These are phyloP conservation scores for Yarrowia sp. DNA, from an alignment of 805 yeast genomes.

Conservation along the genomic window DNA sequence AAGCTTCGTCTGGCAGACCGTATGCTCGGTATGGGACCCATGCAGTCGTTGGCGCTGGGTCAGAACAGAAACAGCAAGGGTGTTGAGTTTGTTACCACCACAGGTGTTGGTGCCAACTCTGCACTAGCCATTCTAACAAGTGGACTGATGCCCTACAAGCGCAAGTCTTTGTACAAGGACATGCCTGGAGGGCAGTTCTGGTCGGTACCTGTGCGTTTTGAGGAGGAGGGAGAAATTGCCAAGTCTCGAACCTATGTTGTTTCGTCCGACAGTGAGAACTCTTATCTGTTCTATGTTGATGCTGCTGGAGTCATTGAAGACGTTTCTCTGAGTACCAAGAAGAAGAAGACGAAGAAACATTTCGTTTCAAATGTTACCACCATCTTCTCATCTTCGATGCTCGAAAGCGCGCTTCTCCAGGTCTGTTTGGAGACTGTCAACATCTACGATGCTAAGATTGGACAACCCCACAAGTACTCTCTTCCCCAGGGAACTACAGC, in stretches of 20 bases:
- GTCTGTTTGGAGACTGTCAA: constrained; percentile 27
- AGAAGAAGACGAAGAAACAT: constrained; percentile 19
- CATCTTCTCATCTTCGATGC: constrained; percentile 8
- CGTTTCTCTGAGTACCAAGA: constrained; percentile 15
- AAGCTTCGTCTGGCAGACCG: constrained; percentile 49
- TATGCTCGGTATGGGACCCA: constrained; percentile 67
- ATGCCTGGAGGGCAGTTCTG: constrained; percentile 18
- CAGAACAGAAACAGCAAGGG: constrained; percentile 63
- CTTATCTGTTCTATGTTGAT: neutral
- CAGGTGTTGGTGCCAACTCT: constrained; percentile 59
- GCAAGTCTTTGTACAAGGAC: neutral
- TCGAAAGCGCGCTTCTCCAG: neutral
- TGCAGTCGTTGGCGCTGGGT: constrained; percentile 65
- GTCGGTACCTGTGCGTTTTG: constrained; percentile 1
- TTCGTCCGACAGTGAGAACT: neutral
- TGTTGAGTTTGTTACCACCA: constrained; percentile 62
- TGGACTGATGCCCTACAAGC: constrained; percentile 5
- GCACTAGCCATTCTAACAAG: constrained; percentile 51
- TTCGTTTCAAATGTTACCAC: constrained; percentile 7
- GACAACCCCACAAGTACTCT: constrained; percentile 28
- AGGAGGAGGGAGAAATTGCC: constrained; percentile 17
- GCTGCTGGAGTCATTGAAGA: constrained; percentile 13
- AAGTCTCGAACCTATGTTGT: constrained; percentile 13
- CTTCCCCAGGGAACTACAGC: constrained; percentile 21
- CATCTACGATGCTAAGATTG: constrained; percentile 25